A percentile compares a stretch with the other conserved stretches of the same genome.
These are phyloP conservation scores for Crithidia bombi DNA, from an alignment of 208 protist genomes.

Conservation along the genomic window DNA sequence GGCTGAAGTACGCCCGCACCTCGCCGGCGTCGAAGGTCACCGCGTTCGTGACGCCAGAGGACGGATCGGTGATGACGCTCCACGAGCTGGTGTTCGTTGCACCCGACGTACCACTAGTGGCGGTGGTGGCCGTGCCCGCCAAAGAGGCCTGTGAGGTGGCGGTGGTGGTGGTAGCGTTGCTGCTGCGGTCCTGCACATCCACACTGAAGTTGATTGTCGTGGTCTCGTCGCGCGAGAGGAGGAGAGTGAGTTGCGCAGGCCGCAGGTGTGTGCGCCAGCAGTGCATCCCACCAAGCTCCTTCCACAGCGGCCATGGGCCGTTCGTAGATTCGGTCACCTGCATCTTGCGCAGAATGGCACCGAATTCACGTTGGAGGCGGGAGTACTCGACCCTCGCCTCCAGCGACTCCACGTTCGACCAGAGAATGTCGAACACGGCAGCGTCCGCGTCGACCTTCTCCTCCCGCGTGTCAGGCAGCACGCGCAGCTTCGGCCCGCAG, in stretches of 20 bases:
- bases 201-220: conserved; percentile 12
- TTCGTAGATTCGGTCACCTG: not conserved
- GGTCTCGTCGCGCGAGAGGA: conserved; percentile 17
- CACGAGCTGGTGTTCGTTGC: not conserved
- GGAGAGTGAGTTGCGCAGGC: conserved; percentile 8
- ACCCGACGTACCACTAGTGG: not conserved
- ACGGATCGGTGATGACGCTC: conserved; percentile 12
- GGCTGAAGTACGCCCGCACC: conserved; percentile 20
- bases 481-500: conserved; percentile 15
- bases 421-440: conserved; percentile 5
- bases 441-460: conserved; percentile 5
- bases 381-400: conserved; percentile 8
- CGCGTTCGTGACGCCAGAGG: not conserved
- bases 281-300: conserved; percentile 17
- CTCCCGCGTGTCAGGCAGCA: conserved; percentile 10
- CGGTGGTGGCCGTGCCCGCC: not conserved
- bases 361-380: not conserved
- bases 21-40: conserved; percentile 7
- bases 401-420: not conserved
- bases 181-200: not conserved
- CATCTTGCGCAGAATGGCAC: conserved; percentile 10
- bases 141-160: not conserved
- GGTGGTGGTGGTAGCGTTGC: not conserved
- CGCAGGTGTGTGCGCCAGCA: conserved; percentile 16
- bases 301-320: conserved; percentile 20